Base-by-base conservation (phyloP, 768 basidiomycete genomes). In the Mycena venus region DNA sequence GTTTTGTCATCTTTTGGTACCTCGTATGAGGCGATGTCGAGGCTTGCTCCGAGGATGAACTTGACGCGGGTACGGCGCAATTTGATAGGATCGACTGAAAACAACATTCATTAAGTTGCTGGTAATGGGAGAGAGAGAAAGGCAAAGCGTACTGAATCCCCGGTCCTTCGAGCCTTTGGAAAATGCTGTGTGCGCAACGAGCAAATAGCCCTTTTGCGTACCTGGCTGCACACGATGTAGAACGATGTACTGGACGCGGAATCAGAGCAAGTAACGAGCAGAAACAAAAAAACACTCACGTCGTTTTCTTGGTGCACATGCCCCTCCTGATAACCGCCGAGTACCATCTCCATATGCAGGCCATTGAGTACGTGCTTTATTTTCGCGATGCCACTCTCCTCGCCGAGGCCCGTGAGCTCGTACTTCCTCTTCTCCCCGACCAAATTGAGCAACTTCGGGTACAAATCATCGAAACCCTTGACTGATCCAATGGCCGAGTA, bases 301-400 rank as follows among this genome's bases (percentile, higher is more conserved):
- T 99, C 93, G 75, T 95, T 96, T 82, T 99, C 98, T 82, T 99
- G 96, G 79, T 97, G 97, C 12, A 99, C 96, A 84, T 99, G 96
- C 0, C 96, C 98, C 83, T 99, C 98, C 72, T 92, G 91, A 75
- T 90, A 99, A 0, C 91, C 94, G 2, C 88, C 91, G n/a, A 96
- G 85, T 4, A 95, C 90, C 95, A 99, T 96, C 86, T 99, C 97
- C 44, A 94, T 86, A 83, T 96, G 97, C 67, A 99, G 80, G 62
- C 92, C 90, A 81, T 99, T 99, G 75, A 99, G 79, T 2, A 98
- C 80, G 73, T 96, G 87, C 84, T 93, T 92, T 32, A 88, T 87
- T 72, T 81, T 86, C 10, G 88, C 87, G 72, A 91, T 92, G 7
- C 90, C 91, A 56, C 91, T 92, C 55, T 83, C 79, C 77, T 92